A percentile compares a stretch with the other conserved stretches of the same genome.
Evolutionary conservation across 164 flowering plant genomes (phyloP).

Genomic region (Piper betle): DNA sequence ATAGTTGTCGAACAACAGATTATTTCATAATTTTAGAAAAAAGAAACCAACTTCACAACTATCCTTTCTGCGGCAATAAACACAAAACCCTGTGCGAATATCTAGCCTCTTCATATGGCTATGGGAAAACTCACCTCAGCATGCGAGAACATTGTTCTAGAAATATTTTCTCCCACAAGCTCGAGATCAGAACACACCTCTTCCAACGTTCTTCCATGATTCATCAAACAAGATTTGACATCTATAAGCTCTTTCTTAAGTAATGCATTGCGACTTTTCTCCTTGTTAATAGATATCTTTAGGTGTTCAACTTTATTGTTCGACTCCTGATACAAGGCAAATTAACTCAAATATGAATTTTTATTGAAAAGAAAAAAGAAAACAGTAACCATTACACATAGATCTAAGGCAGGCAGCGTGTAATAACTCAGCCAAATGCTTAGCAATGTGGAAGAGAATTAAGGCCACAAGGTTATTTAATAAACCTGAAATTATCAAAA

Average conservation of each 20-base stretch:
- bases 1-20: background rate
- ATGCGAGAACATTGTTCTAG: background rate
- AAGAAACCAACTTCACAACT: background rate
- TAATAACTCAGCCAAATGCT: background rate
- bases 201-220: constrained; percentile 10
- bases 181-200: constrained; percentile 3
- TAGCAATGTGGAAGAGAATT: too few species aligned
- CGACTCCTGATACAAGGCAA: constrained; percentile 29
- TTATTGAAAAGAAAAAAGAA: background rate
- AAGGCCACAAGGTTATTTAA: too few species aligned
- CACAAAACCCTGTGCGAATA: background rate
- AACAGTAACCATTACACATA: background rate
- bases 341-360: background rate
- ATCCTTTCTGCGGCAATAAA: background rate
- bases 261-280: constrained; percentile 21
- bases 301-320: constrained; percentile 38
- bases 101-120: background rate
- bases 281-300: constrained; percentile 21
- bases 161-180: background rate
- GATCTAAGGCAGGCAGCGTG: background rate
- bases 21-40: background rate
- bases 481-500: too few species aligned
- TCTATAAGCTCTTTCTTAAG: constrained; percentile 35
- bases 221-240: constrained; percentile 20
- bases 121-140: background rate